Percentiles rank a stretch among this genome's conserved stretches.
Evolutionary conservation across 78 protist genomes (phyloP).

Genomic region (Trichosphaerium sp.): DNA sequence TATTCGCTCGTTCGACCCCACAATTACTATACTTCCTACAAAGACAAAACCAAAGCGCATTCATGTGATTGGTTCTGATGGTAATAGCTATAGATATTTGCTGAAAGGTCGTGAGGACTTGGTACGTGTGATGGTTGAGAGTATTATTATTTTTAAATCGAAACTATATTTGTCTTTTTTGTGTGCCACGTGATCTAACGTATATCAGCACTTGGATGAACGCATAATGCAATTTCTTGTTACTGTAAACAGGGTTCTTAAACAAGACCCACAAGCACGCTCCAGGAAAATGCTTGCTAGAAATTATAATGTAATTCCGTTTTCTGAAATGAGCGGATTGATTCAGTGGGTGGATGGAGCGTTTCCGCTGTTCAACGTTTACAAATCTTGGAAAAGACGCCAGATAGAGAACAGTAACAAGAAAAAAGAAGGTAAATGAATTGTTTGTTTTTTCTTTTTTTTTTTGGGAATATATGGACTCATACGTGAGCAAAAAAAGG

Average conservation of each 20-base stretch:
- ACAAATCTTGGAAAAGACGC: conserved; percentile 29
- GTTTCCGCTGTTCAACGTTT: conserved; percentile 55
- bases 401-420: conserved; percentile 1
- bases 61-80: conserved; percentile 57
- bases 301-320: conserved; percentile 73
- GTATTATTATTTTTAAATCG: too few relatives aligned
- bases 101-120: conserved; percentile 81
- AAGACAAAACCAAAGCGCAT: conserved; percentile 82
- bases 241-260: conserved; percentile 38
- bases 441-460: too few relatives aligned
- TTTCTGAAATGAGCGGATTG: conserved; percentile 60
- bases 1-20: conserved; percentile 17
- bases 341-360: conserved; percentile 80
- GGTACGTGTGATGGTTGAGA: too few relatives aligned
- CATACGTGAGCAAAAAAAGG: not conserved
- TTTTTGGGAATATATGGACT: too few relatives aligned
- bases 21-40: conserved; percentile 44
- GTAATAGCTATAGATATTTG: conserved; percentile 41
- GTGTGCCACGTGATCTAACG: too few relatives aligned
- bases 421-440: not conserved
- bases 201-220: conserved; percentile 65
- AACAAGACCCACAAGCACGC: not conserved
- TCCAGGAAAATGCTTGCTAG: conserved; percentile 29
- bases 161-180: too few relatives aligned
- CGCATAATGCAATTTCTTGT: conserved; percentile 77